Conservation (phyloP, 805 yeast genomes). For the Kodamaea jinghongensis region DNA sequence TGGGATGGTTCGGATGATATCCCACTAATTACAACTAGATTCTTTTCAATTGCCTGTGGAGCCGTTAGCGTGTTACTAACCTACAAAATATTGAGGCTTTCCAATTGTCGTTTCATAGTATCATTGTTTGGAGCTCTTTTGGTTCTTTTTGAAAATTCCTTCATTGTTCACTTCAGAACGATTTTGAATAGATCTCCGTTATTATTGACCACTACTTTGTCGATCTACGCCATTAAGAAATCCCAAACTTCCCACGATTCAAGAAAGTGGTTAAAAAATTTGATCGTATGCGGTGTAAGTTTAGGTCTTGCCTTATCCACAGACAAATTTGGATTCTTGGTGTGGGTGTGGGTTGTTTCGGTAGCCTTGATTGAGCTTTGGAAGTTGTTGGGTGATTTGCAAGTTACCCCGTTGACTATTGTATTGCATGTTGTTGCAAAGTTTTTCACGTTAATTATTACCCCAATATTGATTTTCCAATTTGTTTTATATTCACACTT, state of each 20-base stretch:
- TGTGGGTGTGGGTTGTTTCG: constrained; percentile 60
- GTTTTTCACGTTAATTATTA: constrained; percentile 39
- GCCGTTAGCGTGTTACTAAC: constrained; percentile 49
- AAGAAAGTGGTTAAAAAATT: constrained; percentile 50
- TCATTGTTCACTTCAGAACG: constrained; percentile 58
- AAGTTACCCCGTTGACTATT: constrained; percentile 29
- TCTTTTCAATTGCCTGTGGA: constrained; percentile 56
- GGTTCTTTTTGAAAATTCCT: constrained; percentile 61
- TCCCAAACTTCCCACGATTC: constrained; percentile 49
- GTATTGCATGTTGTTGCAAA: constrained; percentile 28
- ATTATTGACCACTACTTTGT: constrained; percentile 44
- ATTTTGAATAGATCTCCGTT: constrained; percentile 43
- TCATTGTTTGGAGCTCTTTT: constrained; percentile 52
- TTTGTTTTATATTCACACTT: constrained; percentile 59
- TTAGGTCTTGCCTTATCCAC: constrained; percentile 58
- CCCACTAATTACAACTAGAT: constrained; percentile 42
- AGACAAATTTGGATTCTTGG: constrained; percentile 70
- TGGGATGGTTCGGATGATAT: constrained; percentile 23
- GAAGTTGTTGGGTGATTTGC: constrained; percentile 67
- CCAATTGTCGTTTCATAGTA: constrained; percentile 50
- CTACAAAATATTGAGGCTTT: constrained; percentile 52
- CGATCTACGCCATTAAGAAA: constrained; percentile 51
- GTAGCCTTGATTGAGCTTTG: constrained; percentile 55
- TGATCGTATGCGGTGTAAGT: constrained; percentile 48
- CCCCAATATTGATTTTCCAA: constrained; percentile 61